Conservation (phyloP, 768 basidiomycete species). For the Asterophora lycoperdoides region DNA sequence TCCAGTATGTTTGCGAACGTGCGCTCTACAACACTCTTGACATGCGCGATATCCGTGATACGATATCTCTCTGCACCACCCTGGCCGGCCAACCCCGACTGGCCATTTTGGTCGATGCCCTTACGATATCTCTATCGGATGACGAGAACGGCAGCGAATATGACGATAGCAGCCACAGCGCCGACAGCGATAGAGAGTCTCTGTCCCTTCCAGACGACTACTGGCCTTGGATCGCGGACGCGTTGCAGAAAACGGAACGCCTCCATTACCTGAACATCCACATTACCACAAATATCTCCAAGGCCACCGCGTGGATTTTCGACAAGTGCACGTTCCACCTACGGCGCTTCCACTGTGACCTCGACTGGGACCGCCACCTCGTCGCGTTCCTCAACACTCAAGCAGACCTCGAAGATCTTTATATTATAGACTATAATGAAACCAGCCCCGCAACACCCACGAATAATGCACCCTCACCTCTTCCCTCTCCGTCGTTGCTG, state of each 20-base stretch:
- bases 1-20: slow-evolving; percentile 51
- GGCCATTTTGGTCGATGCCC: slow-evolving; percentile 47
- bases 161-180: slow-evolving; percentile 23
- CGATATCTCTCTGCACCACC: slow-evolving; percentile 42
- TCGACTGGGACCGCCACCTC: slow-evolving; percentile 58
- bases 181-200: slow-evolving; percentile 20
- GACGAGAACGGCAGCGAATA: slow-evolving; percentile 25
- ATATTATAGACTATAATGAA: slow-evolving; percentile 42
- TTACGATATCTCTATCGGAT: slow-evolving; percentile 45
- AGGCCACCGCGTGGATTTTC: slow-evolving; percentile 39
- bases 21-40: slow-evolving; percentile 58
- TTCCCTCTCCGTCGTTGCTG: slow-evolving; percentile 18
- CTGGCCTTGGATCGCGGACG: slow-evolving; percentile 48
- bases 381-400: slow-evolving; percentile 50
- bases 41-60: slow-evolving; percentile 36
- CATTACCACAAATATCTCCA: slow-evolving; percentile 32
- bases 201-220: slow-evolving; percentile 31
- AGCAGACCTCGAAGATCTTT: slow-evolving; percentile 44
- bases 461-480: slow-evolving; percentile 21
- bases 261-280: slow-evolving; percentile 54
- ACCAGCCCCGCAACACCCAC: slow-evolving; percentile 10
- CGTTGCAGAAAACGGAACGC: slow-evolving; percentile 41
- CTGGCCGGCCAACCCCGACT: slow-evolving; percentile 44
- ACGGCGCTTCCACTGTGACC: slow-evolving; percentile 59
- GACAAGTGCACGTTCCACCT: slow-evolving; percentile 47